Conservation (phyloP, 2,329 filamentous ascomycete genomes). For the Paracorniculantispora psalliotae region DNA sequence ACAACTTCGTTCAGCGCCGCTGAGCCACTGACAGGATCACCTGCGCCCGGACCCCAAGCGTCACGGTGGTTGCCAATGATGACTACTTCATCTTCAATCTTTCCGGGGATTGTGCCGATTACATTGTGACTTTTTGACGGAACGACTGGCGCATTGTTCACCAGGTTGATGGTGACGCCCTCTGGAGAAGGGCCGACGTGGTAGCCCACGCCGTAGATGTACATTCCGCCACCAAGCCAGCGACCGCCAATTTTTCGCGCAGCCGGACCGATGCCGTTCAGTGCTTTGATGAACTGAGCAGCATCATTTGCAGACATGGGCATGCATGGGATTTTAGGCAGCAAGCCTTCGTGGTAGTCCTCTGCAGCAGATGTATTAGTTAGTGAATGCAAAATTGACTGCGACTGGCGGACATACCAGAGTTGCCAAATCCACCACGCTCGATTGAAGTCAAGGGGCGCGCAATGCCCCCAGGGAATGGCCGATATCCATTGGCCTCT, state of each 20-base stretch:
- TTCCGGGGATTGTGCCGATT: constrained; percentile 76
- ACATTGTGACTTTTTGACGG: constrained; percentile 54
- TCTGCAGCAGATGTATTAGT: neutral
- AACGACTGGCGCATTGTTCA: constrained; percentile 59
- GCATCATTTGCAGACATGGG: constrained; percentile 76
- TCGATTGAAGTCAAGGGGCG: constrained; percentile 22
- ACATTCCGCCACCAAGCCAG: constrained; percentile 51
- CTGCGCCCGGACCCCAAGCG: constrained; percentile 82
- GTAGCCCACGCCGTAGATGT: constrained; percentile 32
- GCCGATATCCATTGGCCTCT: constrained; percentile 65
- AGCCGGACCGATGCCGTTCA: constrained; percentile 70
- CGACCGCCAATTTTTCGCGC: constrained; percentile 59
- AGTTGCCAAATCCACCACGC: constrained; percentile 62
- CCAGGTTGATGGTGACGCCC: constrained; percentile 56
- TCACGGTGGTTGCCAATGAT: constrained; percentile 74
- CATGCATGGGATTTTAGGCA: constrained; percentile 72
- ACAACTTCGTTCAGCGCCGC: constrained; percentile 73
- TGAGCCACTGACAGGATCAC: constrained; percentile 76
- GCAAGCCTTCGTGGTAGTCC: constrained; percentile 41
- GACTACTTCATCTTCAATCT: constrained; percentile 69
- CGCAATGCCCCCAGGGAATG: constrained; percentile 50
- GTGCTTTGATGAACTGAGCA: constrained; percentile 67
- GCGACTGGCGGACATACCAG: constrained; percentile 77
- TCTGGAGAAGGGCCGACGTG: constrained; percentile 41
- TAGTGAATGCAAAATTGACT: constrained; percentile 46